These are phyloP conservation scores for Trichoderma sp. DNA, from an alignment of 2,329 filamentous ascomycete genomes.

Conservation along the genomic window DNA sequence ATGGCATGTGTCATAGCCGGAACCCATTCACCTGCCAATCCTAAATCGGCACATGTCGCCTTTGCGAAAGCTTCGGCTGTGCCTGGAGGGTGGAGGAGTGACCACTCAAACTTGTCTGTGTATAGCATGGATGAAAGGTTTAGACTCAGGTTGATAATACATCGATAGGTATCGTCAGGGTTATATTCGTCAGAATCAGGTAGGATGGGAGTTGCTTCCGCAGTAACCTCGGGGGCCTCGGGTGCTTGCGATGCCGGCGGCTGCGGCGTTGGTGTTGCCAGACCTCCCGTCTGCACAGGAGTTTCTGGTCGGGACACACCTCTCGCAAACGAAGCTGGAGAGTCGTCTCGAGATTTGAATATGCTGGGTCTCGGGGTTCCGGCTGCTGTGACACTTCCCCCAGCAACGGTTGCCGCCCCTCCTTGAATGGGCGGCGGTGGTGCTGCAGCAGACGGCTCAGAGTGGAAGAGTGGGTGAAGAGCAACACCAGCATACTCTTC, in stretches of 20 bases:
- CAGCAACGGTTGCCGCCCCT: constrained; percentile 17
- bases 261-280: constrained; percentile 51
- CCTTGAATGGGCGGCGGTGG: constrained; percentile 20
- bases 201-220: constrained; percentile 61
- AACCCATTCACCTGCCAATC: constrained; percentile 87
- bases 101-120: constrained; percentile 98
- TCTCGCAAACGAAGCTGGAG: constrained; percentile 35
- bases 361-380: constrained; percentile 32
- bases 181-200: constrained; percentile 71
- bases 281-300: constrained; percentile 51
- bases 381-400: constrained; percentile 23
- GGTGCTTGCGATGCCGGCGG: constrained; percentile 37
- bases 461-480: constrained; percentile 86
- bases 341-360: constrained; percentile 39
- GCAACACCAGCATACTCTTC: constrained; percentile 96
- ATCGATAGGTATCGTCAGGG: constrained; percentile 91
- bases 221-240: constrained; percentile 59
- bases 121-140: constrained; percentile 90
- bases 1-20: constrained; percentile 94
- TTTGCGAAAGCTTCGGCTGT: constrained; percentile 91
- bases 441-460: constrained; percentile 38
- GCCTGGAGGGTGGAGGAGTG: constrained; percentile 83
- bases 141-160: constrained; percentile 85
- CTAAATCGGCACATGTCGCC: constrained; percentile 87
- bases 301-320: constrained; percentile 53